phyloP scores from a whole-genome alignment of 352 stramenopile genomes.

The Lagenidium giganteum region DNA sequence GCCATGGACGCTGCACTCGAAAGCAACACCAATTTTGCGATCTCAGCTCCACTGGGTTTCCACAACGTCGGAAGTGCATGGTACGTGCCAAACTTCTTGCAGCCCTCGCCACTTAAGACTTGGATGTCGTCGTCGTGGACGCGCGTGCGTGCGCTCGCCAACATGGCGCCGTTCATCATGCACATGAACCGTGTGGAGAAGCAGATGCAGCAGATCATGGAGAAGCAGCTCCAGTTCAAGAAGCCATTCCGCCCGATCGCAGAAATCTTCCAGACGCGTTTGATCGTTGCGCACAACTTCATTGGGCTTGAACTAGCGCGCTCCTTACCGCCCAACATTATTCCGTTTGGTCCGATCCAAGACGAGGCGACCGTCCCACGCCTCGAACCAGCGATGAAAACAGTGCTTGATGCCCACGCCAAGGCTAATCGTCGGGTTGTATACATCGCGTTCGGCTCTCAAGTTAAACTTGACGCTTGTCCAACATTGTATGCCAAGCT shows the following conservation, averaged over 20 bases:
- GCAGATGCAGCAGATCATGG: no score
- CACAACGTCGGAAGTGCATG: constrained; percentile 18
- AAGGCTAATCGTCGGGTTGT: constrained; percentile 5
- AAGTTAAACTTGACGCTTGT: constrained; percentile 16
- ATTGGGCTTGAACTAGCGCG: constrained; percentile 15
- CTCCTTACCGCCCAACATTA: constrained; percentile 17
- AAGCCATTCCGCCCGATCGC: no score
- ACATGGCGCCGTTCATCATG: no score
- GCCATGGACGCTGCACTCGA: constrained; percentile 16
- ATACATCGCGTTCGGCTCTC: constrained; percentile 18
- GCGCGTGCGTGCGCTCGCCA: no score
- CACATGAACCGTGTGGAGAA: no score
- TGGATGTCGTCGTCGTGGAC: constrained; percentile 19
- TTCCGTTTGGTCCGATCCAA: constrained; percentile 14
- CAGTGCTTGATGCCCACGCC: constrained; percentile 9
- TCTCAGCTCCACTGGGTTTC: constrained; percentile 15
- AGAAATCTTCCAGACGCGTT: no score
- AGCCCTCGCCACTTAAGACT: constrained; percentile 17
- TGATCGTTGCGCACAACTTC: constrained; percentile 19
- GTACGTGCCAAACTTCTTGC: constrained; percentile 19
- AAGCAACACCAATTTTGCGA: constrained; percentile 16
- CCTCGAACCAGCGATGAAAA: constrained; percentile 14
- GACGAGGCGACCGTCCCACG: constrained; percentile 17
- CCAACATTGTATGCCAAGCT: constrained; percentile 15
- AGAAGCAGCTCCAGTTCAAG: no score